phyloP scores from a whole-genome alignment of 2,329 filamentous ascomycete genomes.

The Catunica adiposa region DNA sequence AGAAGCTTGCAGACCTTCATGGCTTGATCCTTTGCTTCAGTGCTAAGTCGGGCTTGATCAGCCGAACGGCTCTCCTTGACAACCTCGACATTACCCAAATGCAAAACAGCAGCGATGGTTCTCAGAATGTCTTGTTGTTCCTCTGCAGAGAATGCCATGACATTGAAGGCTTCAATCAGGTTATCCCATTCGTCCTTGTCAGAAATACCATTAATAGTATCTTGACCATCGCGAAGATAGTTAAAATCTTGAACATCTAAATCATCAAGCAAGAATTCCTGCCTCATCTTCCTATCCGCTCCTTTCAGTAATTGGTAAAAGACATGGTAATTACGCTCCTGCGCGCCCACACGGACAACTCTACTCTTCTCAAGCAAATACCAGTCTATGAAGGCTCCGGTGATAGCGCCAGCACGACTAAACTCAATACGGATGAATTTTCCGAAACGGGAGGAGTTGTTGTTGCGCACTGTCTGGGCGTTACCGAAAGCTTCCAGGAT shows the following conservation, averaged over 20 bases:
- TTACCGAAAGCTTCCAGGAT: constrained; percentile 98
- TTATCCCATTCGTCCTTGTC: constrained; percentile 81
- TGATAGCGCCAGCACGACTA: constrained; percentile 70
- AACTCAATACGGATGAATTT: constrained; percentile 99
- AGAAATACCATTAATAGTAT: constrained; percentile 77
- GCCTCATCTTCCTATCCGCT: constrained; percentile 55
- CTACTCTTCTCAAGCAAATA: constrained; percentile 96
- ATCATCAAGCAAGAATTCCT: constrained; percentile 58
- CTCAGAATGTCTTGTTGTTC: constrained; percentile 72
- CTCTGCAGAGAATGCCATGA: constrained; percentile 82
- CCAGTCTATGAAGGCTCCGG: constrained; percentile 95
- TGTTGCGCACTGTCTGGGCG: constrained; percentile 91
- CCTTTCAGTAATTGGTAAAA: constrained; percentile 93
- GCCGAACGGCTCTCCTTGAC: constrained; percentile 78
- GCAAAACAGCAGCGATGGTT: constrained; percentile 79
- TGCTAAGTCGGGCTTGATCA: constrained; percentile 71
- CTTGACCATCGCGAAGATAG: constrained; percentile 83
- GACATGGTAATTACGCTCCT: constrained; percentile 90
- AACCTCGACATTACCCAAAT: constrained; percentile 81
- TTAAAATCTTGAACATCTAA: constrained; percentile 73
- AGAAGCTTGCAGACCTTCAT: constrained; percentile 68
- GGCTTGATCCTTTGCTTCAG: constrained; percentile 58
- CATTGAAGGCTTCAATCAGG: constrained; percentile 76
- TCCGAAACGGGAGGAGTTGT: constrained; percentile 95
- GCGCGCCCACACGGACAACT: constrained; percentile 71